Base-by-base conservation (phyloP, 306 rosid species). In the Geum urbanum region DNA sequence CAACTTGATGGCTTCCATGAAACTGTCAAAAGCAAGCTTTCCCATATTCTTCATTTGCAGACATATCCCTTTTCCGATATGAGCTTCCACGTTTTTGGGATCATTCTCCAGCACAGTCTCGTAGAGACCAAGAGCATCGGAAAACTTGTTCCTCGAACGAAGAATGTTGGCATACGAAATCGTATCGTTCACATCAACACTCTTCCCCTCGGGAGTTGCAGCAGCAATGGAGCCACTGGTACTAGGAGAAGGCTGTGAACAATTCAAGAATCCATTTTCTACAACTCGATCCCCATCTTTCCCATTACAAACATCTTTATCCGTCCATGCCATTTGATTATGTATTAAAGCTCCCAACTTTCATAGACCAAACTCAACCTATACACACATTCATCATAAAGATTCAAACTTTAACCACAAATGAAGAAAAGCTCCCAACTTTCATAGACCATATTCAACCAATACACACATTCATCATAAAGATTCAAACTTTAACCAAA, bases 41-140 rank as follows among this genome's bases (percentile, higher is more conserved):
- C 91, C 86, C 97, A 87, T 77, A 65, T 76, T 88, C 91, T 88
- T 96, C 99, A 94, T 90, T 79, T 94, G 99, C 74, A 94, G 58
- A 79, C 99, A 94, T 81, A 91, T 90, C 73, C 99, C 99, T 79
- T 94, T 94, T 15, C 99, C 99, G 78, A 91, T 88, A 48, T 84
- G 84, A 70, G 97, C 99, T 75, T 94, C 99, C 62, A 91, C 85
- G 71, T 87, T 85, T 45, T 82, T 81, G 16, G 74, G 40, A 63
- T 94, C 96, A 55, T 76, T 80, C 85, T 87, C 92, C 72, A 94
- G 66, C 5, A 86, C 78, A 37, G 81, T 86, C 77, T 87, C 97
- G 5, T 94, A 94, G 15, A 94, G 80, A 35, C 82, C 82, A 76
- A 88, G 95, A 47, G 95, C 89, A n/a, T 94, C 99, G 2, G 67